Evolutionary conservation across 106 monocot genomes (phyloP), one percentile per base, ranked within the genome.

Genomic region (Allium sativum): DNA sequence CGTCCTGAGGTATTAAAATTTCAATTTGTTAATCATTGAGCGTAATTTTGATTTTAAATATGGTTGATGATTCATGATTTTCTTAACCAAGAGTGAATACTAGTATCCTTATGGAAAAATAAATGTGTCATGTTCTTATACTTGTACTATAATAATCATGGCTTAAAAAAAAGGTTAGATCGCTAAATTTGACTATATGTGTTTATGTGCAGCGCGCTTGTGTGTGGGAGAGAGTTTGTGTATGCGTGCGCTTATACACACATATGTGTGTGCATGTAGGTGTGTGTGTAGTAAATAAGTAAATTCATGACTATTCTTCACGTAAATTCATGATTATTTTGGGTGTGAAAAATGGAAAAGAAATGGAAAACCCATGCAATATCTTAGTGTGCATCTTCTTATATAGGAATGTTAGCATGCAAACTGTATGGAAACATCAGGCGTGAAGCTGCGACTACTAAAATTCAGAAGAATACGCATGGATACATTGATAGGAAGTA

Each of bases 391-490:
- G 31, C 31, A 31, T 31, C 31, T 31, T 31, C 5, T 31, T 31
- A 42, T 70, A 55, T 47, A 93, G 92, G 81, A 59, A 84, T 63
- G 61, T 52, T 93, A 77, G 92, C 92, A 42, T 56, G 81, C 53
- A 82, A 82, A 57, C 56, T 82, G 55, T 93, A 79, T 77, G 88
- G 84, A 53, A 44, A 62, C 62, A 72, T 88, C 70, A 81, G 92
- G 62, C 46, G 70, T n/a, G 88, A 88, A 68, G 81, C 92, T 48
- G 79, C 84, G 21, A 81, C 84, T 18, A 10, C 81, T 21, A 93
- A 70, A 61, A 82, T 93, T 71, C 92, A 93, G 70, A 87, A 84
- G 70, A 84, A 79, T 69, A 16, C 73, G 44, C 77, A 84, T 8
- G 21, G 70, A 21, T 69, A 75, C 52, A 53, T 67, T 76, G 72